Evolutionary conservation across 2,329 filamentous ascomycete genomes (phyloP), one percentile per base, ranked within the genome.

Genomic region (Capronia epimyces): DNA sequence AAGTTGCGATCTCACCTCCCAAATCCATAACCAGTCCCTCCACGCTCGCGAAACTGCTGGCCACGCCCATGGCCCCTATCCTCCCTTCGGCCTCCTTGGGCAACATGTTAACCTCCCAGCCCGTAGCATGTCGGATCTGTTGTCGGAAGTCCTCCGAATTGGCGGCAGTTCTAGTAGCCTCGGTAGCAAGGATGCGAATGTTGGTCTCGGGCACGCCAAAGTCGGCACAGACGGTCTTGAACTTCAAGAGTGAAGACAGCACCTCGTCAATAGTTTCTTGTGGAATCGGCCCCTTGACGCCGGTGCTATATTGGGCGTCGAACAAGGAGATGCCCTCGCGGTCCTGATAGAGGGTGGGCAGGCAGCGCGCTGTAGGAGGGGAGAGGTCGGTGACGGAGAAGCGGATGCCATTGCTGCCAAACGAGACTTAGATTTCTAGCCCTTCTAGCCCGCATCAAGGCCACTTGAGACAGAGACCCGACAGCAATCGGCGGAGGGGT

Each of bases 321-420:
- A 93, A 95, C 9, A 96, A 78, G 1, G 89, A 95, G 51, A 96
- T 93, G 18, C 77, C 79, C 8, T 82, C 84, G 4, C 90, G 83
- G 61, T 89, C 82, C 61, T 86, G 81, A 69, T 88, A 94, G 49
- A 95, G 63, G 21, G 86, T 90, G 15, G 78, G 82, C 36, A 95
- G 76, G 20, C 89, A 80, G 20, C 89, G 84, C 20, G 86, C 77
- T 32, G 75, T 80, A 3, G 82, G 80, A 18, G 85, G 83, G 3
- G 82, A 78, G n/a, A 94, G 76, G 59, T 89, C 83, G 7, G 89
- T 87, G 63, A 95, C 88, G 39, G 88, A 91, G 74, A 95, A 95
- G 49, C 90, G 87, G 62, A 95, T 91, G 62, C 89, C 90, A 73
- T 95, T 96, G 74, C 89, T 69, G 43, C 20, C 6, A 3, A 20